Evolutionary conservation across 2,329 filamentous ascomycete species (phyloP).

Genomic region (Plenodomus tracheiphilus): DNA sequence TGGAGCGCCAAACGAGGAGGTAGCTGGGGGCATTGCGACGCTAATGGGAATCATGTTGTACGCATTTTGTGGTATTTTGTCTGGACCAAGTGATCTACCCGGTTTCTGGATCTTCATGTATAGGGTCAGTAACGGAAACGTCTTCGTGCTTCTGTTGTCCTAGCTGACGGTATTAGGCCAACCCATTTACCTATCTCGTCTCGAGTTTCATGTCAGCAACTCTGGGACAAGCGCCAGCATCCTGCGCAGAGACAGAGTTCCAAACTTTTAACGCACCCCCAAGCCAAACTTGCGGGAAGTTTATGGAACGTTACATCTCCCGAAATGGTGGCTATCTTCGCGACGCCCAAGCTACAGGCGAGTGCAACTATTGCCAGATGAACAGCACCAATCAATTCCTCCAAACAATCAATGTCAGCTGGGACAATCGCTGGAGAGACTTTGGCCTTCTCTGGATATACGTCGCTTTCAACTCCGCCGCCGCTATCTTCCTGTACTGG

Average conservation of each 20-base stretch:
- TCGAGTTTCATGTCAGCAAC: conserved; percentile 60
- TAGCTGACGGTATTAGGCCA: conserved; percentile 37
- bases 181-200: conserved; percentile 68
- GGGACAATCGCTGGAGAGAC: conserved; percentile 61
- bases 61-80: conserved; percentile 60
- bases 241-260: conserved; percentile 51
- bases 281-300: conserved; percentile 47
- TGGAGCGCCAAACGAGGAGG: conserved; percentile 68
- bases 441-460: conserved; percentile 57
- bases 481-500: conserved; percentile 57
- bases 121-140: conserved; percentile 38
- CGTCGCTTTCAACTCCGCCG: conserved; percentile 54
- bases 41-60: conserved; percentile 61
- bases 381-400: conserved; percentile 54
- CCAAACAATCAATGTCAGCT: conserved; percentile 45
- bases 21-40: conserved; percentile 63
- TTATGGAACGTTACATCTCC: conserved; percentile 50
- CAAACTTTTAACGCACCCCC: conserved; percentile 44
- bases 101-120: conserved; percentile 83
- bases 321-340: conserved; percentile 47
- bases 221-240: conserved; percentile 53
- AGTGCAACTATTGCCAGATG: conserved; percentile 56
- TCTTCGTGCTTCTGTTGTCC: background rate
- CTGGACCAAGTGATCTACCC: conserved; percentile 61
- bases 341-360: conserved; percentile 44